Conservation (phyloP, 1,284 basidiomycete genomes). For the Anthracocystis setariae region DNA sequence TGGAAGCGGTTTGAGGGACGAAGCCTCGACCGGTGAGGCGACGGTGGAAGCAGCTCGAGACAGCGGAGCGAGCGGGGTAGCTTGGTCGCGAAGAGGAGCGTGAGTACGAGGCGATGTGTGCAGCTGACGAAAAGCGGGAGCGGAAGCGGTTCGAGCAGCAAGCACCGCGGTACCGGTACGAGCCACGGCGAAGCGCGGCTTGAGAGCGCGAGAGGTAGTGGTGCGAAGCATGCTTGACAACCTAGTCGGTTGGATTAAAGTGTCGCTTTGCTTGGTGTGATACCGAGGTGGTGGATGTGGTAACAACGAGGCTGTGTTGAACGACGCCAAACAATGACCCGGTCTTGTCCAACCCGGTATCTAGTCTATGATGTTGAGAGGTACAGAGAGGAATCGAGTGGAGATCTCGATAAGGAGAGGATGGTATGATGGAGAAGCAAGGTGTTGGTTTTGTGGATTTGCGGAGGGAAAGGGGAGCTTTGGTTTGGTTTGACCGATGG, state of each 20-base stretch:
- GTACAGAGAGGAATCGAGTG: no score
- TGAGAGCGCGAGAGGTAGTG: conserved; percentile 9
- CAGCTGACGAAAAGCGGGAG: conserved; percentile 8
- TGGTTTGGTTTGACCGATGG: no score
- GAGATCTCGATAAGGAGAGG: no score
- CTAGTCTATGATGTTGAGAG: no score
- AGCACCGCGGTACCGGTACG: not conserved
- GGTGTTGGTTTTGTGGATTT: no score
- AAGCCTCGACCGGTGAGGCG: not conserved
- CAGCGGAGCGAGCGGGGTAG: not conserved
- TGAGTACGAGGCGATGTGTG: conserved; percentile 2
- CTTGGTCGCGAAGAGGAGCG: not conserved
- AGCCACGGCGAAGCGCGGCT: conserved; percentile 13
- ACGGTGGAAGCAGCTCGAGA: conserved; percentile 10
- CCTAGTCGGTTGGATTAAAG: not conserved
- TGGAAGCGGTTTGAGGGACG: conserved; percentile 38
- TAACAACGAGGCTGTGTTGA: not conserved
- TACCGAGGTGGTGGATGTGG: no score
- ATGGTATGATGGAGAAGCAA: no score
- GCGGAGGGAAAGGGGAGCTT: no score
- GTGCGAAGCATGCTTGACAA: conserved; percentile 15
- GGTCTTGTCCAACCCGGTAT: no score
- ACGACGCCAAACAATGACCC: no score
- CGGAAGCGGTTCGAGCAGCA: conserved; percentile 2
- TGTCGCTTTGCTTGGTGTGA: no score